Evolutionary conservation across 2,329 filamentous ascomycete genomes (phyloP).

Genomic region (Esteya vermicola): DNA sequence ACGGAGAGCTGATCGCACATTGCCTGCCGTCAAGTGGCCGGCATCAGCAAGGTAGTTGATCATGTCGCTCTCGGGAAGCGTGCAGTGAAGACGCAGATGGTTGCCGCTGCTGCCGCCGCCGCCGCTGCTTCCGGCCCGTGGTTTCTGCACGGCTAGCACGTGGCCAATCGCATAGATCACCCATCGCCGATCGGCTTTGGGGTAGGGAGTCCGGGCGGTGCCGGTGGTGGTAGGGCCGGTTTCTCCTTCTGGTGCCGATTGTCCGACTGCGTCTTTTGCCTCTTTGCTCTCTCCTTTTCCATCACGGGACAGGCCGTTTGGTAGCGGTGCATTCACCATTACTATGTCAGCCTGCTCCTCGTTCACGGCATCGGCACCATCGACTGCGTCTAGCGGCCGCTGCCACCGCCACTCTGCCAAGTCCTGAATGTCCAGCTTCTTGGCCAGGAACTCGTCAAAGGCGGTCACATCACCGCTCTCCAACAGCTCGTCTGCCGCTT

Average conservation of each 20-base stretch:
- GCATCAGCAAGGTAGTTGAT: conserved; percentile 45
- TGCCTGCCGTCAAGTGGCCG: conserved; percentile 45
- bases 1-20: conserved; percentile 43
- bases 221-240: background rate
- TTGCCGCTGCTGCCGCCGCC: no score
- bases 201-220: conserved; percentile 19
- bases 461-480: conserved; percentile 27
- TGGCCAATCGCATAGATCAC: conserved; percentile 48
- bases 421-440: conserved; percentile 29
- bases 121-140: no score
- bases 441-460: conserved; percentile 27
- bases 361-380: conserved; percentile 3
- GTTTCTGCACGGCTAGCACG: conserved; percentile 25
- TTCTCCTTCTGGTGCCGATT: no score
- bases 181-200: conserved; percentile 49
- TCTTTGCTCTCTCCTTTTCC: no score
- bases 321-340: background rate
- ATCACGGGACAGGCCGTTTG: conserved; percentile 1
- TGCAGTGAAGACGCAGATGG: conserved; percentile 19
- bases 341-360: conserved; percentile 9
- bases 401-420: conserved; percentile 10
- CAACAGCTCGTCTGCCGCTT: conserved; percentile 33
- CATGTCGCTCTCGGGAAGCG: conserved; percentile 37
- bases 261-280: background rate
- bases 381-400: conserved; percentile 12